These are phyloP conservation scores for Thecaphora thlaspeos DNA, from an alignment of 1,284 basidiomycete species.

Conservation along the genomic window DNA sequence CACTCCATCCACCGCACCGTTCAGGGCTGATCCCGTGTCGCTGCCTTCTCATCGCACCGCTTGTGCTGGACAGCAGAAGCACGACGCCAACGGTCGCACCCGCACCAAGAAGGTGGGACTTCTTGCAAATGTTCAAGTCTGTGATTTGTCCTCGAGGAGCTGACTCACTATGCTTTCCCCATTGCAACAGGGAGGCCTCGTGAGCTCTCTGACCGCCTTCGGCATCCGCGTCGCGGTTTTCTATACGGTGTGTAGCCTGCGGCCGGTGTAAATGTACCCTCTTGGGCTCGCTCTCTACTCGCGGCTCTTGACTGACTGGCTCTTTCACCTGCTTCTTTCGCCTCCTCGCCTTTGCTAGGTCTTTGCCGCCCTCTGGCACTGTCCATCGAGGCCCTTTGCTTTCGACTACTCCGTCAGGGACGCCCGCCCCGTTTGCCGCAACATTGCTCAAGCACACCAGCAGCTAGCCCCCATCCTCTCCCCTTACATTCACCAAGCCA, in stretches of 20 bases:
- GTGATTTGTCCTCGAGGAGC: background rate
- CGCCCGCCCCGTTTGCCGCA: conserved; percentile 43
- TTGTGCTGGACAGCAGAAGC: no score
- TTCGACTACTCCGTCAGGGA: conserved; percentile 49
- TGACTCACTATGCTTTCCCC: no score
- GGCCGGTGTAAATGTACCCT: no score
- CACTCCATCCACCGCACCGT: no score
- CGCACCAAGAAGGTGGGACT: no score
- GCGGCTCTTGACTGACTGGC: no score
- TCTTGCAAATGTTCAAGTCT: no score
- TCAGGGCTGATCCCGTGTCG: no score
- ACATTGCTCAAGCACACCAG: conserved; percentile 40
- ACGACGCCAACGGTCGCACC: no score
- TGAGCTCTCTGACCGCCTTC: conserved; percentile 28
- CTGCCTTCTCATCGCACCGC: no score
- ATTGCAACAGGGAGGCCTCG: conserved; percentile 14
- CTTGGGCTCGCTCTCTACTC: no score
- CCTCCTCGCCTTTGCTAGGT: conserved; percentile 12
- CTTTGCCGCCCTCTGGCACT: conserved; percentile 45
- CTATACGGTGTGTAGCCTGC: conserved; percentile 10
- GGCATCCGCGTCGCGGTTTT: conserved; percentile 31
- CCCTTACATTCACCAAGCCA: conserved; percentile 27
- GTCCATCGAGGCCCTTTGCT: conserved; percentile 45
- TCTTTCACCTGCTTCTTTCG: conserved; percentile 52
- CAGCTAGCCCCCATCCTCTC: conserved; percentile 41